phyloP scores from a whole-genome alignment of 2,329 filamentous ascomycete species.

The Ascochyta fabae region DNA sequence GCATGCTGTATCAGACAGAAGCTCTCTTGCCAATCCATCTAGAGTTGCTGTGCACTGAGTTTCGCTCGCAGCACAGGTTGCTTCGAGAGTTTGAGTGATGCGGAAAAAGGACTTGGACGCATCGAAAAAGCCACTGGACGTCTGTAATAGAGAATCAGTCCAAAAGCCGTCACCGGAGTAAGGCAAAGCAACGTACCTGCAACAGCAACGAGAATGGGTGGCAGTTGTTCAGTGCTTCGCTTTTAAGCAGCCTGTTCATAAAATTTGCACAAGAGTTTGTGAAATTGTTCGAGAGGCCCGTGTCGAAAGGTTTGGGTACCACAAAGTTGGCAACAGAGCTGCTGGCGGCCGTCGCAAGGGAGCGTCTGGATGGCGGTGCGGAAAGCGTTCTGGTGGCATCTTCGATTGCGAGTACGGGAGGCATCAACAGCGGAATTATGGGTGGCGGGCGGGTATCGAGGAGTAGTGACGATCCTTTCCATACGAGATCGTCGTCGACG shows the following conservation, averaged over 20 bases:
- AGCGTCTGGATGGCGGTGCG: slow-evolving; percentile 33
- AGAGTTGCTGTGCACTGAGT: slow-evolving; percentile 71
- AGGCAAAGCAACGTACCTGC: slow-evolving; percentile 60
- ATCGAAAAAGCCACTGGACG: slow-evolving; percentile 84
- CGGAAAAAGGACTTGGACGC: slow-evolving; percentile 72
- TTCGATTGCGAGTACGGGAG: slow-evolving; percentile 37
- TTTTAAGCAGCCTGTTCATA: slow-evolving; percentile 70
- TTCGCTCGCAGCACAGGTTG: slow-evolving; percentile 73
- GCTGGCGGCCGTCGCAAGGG: slow-evolving; percentile 34
- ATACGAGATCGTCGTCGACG: slow-evolving; percentile 34
- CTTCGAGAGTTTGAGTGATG: slow-evolving; percentile 79
- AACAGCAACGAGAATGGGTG: slow-evolving; percentile 85
- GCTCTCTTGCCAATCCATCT: slow-evolving; percentile 66
- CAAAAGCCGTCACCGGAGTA: not conserved
- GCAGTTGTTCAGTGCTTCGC: slow-evolving; percentile 73
- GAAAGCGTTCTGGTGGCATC: slow-evolving; percentile 32
- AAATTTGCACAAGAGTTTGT: slow-evolving; percentile 68
- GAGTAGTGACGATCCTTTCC: slow-evolving; percentile 40
- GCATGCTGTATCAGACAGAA: slow-evolving; percentile 71
- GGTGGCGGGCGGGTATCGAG: slow-evolving; percentile 43
- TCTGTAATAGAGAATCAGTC: slow-evolving; percentile 57
- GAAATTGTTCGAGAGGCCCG: slow-evolving; percentile 60
- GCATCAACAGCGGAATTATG: slow-evolving; percentile 39
- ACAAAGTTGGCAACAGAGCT: slow-evolving; percentile 29
- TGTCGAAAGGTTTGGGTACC: slow-evolving; percentile 56